Base-by-base conservation (phyloP, 2,329 filamentous ascomycete genomes). In the Fusarium sp. region DNA sequence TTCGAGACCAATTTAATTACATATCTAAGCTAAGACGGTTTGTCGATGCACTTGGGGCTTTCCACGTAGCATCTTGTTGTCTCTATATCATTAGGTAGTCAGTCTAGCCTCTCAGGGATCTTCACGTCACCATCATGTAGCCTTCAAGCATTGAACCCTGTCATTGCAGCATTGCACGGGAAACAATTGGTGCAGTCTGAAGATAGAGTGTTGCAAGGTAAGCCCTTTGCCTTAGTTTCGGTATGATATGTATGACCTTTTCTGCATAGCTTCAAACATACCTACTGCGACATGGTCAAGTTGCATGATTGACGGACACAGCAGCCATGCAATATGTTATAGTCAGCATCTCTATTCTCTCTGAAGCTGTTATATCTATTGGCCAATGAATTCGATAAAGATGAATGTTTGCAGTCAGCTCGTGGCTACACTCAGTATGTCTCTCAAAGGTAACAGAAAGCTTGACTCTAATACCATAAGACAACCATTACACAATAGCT, bases 141-240 rank as follows among this genome's bases (percentile, higher is more conserved):
- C 63, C 50, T 71, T 58, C 60, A 43, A 59, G 30, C 44, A 54
- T 59, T 40, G 59, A 66, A 71, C 68, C 68, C 68, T 71, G 68
- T 69, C 68, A 44, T 58, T 68, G 54, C 59, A 65, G 63, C 29
- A 54, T 47, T 54, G 40, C 46, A 59, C 30, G 30, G 38, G 45
- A 46, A 51, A 45, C 27, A 62, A 49, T 55, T 49, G 47, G 49
- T 50, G 30, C 43, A 29, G 34, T 55, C 22, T 25, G 34, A 50
- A 38, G 30, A 14, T 51, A 32, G n/a, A 55, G 42, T 20, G 34
- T 42, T 20, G 32, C 22, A 34, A 25, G 18, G 12, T n/a, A 20
- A 50, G 24, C 14, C 11, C n/a, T 49, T 20, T 16, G 18, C 22
- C 30, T 18, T 51, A 24, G 16, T 27, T n/a, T 50, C 20, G 6